Base-by-base conservation (phyloP, 208 protist genomes). In the Phytomonas francai region DNA sequence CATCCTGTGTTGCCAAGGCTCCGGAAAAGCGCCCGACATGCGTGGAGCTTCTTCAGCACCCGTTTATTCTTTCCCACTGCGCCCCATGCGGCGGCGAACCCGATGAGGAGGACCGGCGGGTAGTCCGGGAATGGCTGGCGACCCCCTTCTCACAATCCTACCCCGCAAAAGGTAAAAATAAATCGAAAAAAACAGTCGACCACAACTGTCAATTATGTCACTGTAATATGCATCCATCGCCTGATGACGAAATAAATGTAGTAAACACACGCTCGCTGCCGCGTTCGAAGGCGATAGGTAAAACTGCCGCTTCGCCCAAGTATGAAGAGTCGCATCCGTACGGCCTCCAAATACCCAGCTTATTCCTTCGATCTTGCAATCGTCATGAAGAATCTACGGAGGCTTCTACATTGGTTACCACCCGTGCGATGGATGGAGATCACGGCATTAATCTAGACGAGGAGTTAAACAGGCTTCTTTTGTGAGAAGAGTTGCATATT, bases 41-140 rank as follows among this genome's bases (percentile, higher is more conserved):
- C 72, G 71, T 72, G 14, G 79, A 89, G 30, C 80, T 96, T 31
- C 70, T 93, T n/a, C 32, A 76, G 5, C 87, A 96, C 59, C 67
- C 83, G 0, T 96, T 96, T 70, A 54, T 54, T 25, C 5, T 12
- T 25, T 54, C 19, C 5, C n/a, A 45, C 51, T 27, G 64, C 28
- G 32, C 32, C 58, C 16, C 34, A 36, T 31, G 30, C 27, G 36
- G 34, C 2, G 3, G 59, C 31, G 16, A 66, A 8, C 19, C 16
- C 4, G 45, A 54, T 54, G 45, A 54, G 45, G 45, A 54, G 19
- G 45, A 54, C 45, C 11, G 45, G 16, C 45, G 45, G 45, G 11
- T 54, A 54, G 16, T 54, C 45, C 45, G 45, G 6, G 45, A 54
- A 25, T 54, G 45, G 45, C 45, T 54, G 8, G 22, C 11, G 16